Percentiles rank a stretch among this genome's conserved stretches.
These are phyloP conservation scores for Verticillium alfalfae DNA, from an alignment of 2,329 filamentous ascomycete species.

Conservation along the genomic window DNA sequence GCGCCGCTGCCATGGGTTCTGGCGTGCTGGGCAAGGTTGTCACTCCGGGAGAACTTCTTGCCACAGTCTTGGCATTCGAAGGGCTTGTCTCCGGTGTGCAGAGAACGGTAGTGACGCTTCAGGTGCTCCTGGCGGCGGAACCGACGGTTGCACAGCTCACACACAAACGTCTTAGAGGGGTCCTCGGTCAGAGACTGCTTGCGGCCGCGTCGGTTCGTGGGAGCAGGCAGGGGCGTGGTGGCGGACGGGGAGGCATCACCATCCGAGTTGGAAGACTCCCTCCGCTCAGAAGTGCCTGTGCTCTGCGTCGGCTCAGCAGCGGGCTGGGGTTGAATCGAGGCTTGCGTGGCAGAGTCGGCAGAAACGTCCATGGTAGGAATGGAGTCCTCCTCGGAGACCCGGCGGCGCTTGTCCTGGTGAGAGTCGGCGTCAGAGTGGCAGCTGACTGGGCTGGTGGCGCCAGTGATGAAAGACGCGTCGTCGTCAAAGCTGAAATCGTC, in stretches of 20 bases:
- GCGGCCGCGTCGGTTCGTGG: constrained; percentile 84
- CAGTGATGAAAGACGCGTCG: constrained; percentile 53
- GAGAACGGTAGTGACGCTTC: constrained; percentile 96
- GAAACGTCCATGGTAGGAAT: constrained; percentile 39
- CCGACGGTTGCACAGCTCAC: constrained; percentile 90
- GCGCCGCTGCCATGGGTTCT: constrained; percentile 88
- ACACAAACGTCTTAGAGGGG: constrained; percentile 96
- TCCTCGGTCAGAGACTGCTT: constrained; percentile 98
- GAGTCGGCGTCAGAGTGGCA: constrained; percentile 43
- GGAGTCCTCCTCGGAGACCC: constrained; percentile 36
- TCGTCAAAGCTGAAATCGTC: constrained; percentile 74
- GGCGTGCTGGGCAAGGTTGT: constrained; percentile 94
- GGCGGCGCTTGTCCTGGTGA: constrained; percentile 53
- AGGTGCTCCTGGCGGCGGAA: constrained; percentile 98
- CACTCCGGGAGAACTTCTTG: constrained; percentile 97
- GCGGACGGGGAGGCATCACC: constrained; percentile 17
- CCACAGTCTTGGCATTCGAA: constrained; percentile 97
- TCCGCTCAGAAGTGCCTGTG: constrained; percentile 24
- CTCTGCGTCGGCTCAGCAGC: constrained; percentile 26
- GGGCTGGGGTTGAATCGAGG: constrained; percentile 17
- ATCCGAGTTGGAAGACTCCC: constrained; percentile 37
- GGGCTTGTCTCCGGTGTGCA: constrained; percentile 97
- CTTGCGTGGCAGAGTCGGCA: constrained; percentile 29
- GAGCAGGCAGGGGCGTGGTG: constrained; percentile 41
- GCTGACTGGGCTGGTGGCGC: constrained; percentile 58